Evolutionary conservation across 2,329 filamentous ascomycete genomes (phyloP), one percentile per base, ranked within the genome.

Genomic region (Xenoacremonium recifei): DNA sequence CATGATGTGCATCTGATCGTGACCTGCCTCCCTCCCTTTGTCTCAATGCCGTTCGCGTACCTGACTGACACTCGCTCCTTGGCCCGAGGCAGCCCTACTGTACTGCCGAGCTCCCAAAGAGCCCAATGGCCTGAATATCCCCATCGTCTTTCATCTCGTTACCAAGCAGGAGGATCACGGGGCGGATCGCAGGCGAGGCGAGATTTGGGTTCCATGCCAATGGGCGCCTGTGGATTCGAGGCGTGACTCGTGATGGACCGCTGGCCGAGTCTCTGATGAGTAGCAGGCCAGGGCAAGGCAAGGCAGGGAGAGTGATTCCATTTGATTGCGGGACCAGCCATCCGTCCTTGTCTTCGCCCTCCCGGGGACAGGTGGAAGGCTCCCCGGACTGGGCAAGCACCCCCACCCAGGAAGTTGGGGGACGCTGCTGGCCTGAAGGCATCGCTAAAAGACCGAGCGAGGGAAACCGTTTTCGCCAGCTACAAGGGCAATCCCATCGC

Each of bases 161-260:
- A 54, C 50, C 49, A 42, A 46, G 48, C 44, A 39, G 42, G 44
- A 43, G 53, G 47, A 44, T 49, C 39, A 51, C 23, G n/a, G n/a
- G n/a, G n/a, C n/a, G n/a, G 53, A 39, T 34, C 31, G 38, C 23
- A 49, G 36, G 47, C 47, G 37, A 54, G 54, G 53, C 51, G 42
- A 39, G 35, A 40, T 43, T 50, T 37, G 17, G 34, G 17, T 29
- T 36, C 19, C 36, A 40, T 40, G 27, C 50, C 23, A 27, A 27
- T 27, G 23, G 13, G 23, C 9, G 23, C 13, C 13, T 27, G 23
- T 39, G 47, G 40, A 33, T 45, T 37, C 39, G 36, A 46, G 55
- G 47, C 53, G 47, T 53, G 51, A 53, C 51, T 51, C 46, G 50
- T 43, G 46, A 56, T 55, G 50, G 53, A 42, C 45, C 49, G 7